Conservation (phyloP, 148 eudicot species). For the Drosera capensis region DNA sequence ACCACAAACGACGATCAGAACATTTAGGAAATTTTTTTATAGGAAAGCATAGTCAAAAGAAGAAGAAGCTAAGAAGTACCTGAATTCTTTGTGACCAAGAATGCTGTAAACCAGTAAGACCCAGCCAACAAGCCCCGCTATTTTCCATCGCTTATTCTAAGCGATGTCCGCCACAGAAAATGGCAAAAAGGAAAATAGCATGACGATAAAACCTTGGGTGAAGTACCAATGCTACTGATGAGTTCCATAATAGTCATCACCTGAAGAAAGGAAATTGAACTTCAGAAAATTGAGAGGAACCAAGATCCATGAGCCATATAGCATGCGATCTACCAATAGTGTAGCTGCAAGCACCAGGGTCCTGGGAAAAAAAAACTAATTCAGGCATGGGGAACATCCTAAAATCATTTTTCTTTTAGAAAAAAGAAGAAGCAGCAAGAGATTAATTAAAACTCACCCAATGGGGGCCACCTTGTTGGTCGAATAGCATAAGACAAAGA, state of each 20-base stretch:
- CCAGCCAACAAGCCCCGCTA: slow-evolving; percentile 68
- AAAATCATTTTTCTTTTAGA: too few relatives aligned
- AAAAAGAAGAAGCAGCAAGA: slow-evolving; percentile 4
- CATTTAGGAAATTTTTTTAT: neutral
- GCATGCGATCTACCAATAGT: slow-evolving; percentile 49
- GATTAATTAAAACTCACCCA: slow-evolving; percentile 43
- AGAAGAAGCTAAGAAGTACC: slow-evolving; percentile 25
- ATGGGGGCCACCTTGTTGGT: slow-evolving; percentile 73
- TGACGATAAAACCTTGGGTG: slow-evolving; percentile 78
- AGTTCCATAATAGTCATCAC: slow-evolving; percentile 99
- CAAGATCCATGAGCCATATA: slow-evolving; percentile 82
- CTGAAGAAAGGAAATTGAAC: slow-evolving; percentile 92
- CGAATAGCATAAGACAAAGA: slow-evolving; percentile 81
- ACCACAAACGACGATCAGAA: slow-evolving; percentile 18
- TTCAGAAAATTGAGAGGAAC: slow-evolving; percentile 87
- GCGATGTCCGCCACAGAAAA: slow-evolving; percentile 56
- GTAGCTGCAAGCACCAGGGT: slow-evolving; percentile 43
- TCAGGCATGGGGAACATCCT: neutral
- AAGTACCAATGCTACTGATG: slow-evolving; percentile 97
- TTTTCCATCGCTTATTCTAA: slow-evolving; percentile 64
- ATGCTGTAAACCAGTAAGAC: slow-evolving; percentile 78
- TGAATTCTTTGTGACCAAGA: slow-evolving; percentile 95
- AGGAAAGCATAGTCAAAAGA: neutral
- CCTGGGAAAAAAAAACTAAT: slow-evolving; percentile 27
- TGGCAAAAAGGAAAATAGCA: slow-evolving; percentile 81